These are phyloP conservation scores for Penicillium flavigenum DNA, from an alignment of 495 filamentous ascomycete species.

Conservation along the genomic window DNA sequence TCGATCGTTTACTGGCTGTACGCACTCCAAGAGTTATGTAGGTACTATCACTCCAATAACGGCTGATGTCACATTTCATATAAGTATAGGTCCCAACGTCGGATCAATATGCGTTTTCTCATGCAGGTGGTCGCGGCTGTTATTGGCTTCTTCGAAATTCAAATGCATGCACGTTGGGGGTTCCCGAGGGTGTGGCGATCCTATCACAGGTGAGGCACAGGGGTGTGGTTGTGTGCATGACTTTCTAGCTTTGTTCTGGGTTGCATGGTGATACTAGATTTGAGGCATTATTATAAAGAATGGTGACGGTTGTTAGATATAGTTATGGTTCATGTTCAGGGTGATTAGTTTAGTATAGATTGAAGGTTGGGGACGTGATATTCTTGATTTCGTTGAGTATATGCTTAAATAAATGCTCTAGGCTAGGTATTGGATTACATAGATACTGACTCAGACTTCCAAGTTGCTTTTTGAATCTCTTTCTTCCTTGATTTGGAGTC, in stretches of 20 bases:
- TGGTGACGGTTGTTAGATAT: too few species aligned
- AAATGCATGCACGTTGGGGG: constrained; percentile 10
- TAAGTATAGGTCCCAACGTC: constrained; percentile 4
- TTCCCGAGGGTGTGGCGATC: constrained; percentile 12
- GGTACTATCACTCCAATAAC: constrained; percentile 7
- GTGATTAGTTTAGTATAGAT: neutral
- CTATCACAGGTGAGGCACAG: constrained; percentile 2
- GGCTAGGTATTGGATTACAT: neutral
- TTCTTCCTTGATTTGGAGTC: neutral
- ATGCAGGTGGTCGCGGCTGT: neutral
- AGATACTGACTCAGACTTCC: neutral
- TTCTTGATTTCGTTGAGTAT: neutral
- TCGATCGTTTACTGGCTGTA: neutral
- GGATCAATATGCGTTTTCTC: neutral
- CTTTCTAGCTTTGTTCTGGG: neutral
- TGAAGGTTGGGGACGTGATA: neutral
- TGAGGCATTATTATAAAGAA: neutral
- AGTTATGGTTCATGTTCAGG: neutral
- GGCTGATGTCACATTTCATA: constrained; percentile 22
- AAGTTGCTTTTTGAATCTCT: neutral
- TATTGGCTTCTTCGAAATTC: constrained; percentile 1
- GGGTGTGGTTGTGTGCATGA: neutral
- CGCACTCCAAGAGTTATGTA: neutral
- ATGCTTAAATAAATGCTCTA: neutral
- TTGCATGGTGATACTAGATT: neutral